A percentile compares a stretch with the other conserved stretches of the same genome.
phyloP scores from a whole-genome alignment of 1,284 basidiomycete genomes.

The Rhodotorula sp. region DNA sequence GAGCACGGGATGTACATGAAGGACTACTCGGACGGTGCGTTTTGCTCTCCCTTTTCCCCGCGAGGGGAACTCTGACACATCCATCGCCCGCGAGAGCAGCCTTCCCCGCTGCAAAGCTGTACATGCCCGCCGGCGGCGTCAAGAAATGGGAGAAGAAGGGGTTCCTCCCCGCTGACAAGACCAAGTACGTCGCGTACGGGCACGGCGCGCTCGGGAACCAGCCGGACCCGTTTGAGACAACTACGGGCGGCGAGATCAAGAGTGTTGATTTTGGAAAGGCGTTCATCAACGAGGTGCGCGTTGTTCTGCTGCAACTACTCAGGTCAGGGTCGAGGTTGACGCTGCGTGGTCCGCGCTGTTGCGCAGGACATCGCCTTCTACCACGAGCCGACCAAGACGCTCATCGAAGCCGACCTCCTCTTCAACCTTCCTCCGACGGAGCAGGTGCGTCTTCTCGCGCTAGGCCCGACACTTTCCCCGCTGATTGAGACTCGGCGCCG shows the following conservation, averaged over 20 bases:
- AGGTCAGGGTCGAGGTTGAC: not conserved
- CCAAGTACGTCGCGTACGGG: slow-evolving; percentile 15
- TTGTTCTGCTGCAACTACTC: not conserved
- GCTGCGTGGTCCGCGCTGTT: slow-evolving; percentile 11
- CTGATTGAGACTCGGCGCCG: not conserved
- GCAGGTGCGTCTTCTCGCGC: slow-evolving; percentile 60
- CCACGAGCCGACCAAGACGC: slow-evolving; percentile 72
- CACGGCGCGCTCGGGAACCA: not conserved
- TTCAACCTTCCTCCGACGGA: slow-evolving; percentile 86
- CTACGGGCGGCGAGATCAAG: slow-evolving; percentile 41
- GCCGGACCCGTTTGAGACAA: slow-evolving; percentile 39
- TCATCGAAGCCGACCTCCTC: slow-evolving; percentile 84
- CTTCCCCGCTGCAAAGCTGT: slow-evolving; percentile 43
- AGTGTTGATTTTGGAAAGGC: slow-evolving; percentile 36
- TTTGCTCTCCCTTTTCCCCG: too few relatives aligned
- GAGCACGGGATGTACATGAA: slow-evolving; percentile 37
- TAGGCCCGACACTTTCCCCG: not conserved
- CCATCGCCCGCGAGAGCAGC: slow-evolving; percentile 2
- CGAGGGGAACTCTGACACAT: not conserved
- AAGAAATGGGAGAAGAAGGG: slow-evolving; percentile 38
- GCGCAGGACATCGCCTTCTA: slow-evolving; percentile 80
- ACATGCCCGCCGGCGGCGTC: slow-evolving; percentile 33
- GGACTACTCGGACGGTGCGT: slow-evolving; percentile 23
- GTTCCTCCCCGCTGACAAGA: slow-evolving; percentile 6
- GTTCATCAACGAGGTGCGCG: slow-evolving; percentile 41